Percentiles rank a stretch among this genome's conserved stretches.
phyloP scores from a whole-genome alignment of 306 rosid genomes.

The Prunus fruticosa region DNA sequence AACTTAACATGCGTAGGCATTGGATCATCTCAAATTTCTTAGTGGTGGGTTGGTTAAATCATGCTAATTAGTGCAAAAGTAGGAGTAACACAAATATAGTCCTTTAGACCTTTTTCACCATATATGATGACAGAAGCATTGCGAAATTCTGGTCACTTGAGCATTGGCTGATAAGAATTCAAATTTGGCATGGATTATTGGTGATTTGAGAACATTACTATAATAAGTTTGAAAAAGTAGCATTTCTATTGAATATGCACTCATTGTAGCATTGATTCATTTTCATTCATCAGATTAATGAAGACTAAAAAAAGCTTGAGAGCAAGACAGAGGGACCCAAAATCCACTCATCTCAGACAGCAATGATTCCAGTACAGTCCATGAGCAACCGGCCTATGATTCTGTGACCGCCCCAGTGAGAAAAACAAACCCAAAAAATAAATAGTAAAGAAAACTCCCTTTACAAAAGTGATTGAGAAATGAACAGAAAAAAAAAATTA shows the following conservation, averaged over 20 bases:
- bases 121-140: not conserved
- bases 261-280: conserved; percentile 40
- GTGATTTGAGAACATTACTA: not conserved
- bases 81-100: not conserved
- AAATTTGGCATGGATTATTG: not conserved
- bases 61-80: conserved; percentile 3
- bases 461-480: not conserved
- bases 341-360: conserved; percentile 34
- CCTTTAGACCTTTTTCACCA: not conserved
- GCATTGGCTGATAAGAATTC: not conserved
- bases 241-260: conserved; percentile 21
- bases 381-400: conserved; percentile 30
- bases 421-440: not conserved
- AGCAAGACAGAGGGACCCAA: conserved; percentile 26
- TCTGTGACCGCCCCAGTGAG: conserved; percentile 19
- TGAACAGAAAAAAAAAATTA: too few relatives aligned
- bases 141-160: not conserved
- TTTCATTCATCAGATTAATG: conserved; percentile 16
- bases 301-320: not conserved
- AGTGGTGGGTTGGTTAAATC: conserved; percentile 29
- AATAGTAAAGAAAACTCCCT: not conserved
- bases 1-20: not conserved
- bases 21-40: conserved; percentile 19
- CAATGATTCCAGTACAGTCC: conserved; percentile 22
- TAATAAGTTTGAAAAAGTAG: not conserved